phyloP scores from a whole-genome alignment of 192 early-diverging fungal genomes.

The Diversispora eburnea region DNA sequence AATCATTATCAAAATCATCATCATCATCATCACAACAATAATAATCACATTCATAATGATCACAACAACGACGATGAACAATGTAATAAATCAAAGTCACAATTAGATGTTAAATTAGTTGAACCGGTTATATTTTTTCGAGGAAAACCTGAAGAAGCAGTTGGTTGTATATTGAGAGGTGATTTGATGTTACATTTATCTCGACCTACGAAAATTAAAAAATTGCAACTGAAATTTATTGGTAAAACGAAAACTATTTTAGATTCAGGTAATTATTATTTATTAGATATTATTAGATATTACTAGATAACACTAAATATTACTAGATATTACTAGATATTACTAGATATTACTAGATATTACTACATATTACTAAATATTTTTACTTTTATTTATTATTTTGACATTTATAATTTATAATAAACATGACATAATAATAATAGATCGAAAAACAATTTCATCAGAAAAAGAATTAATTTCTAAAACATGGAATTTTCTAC shows the following conservation, averaged over 20 bases:
- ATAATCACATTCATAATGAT: no score
- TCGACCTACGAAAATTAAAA: slow-evolving; percentile 1
- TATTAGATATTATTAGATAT: not conserved
- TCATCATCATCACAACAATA: no score
- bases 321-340: no score
- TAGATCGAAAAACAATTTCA: not conserved
- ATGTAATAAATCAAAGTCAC: not conserved
- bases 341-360: no score
- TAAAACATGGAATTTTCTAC: no score
- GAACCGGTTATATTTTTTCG: slow-evolving; percentile 19
- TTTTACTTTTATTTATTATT: no score
- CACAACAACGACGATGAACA: not conserved
- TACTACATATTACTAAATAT: no score
- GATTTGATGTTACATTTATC: slow-evolving; percentile 4
- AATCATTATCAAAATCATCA: no score
- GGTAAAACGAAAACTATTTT: not conserved
- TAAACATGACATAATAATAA: no score
- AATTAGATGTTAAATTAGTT: slow-evolving; percentile 15
- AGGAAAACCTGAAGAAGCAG: slow-evolving; percentile 17
- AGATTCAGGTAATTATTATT: not conserved
- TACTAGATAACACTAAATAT: no score
- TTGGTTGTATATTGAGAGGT: slow-evolving; percentile 19
- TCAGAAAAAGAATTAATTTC: not conserved
- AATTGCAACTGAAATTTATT: slow-evolving; percentile 8
- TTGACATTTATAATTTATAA: no score